phyloP scores from a whole-genome alignment of 352 stramenopile species.

The Hyphochytrium catenoides region DNA sequence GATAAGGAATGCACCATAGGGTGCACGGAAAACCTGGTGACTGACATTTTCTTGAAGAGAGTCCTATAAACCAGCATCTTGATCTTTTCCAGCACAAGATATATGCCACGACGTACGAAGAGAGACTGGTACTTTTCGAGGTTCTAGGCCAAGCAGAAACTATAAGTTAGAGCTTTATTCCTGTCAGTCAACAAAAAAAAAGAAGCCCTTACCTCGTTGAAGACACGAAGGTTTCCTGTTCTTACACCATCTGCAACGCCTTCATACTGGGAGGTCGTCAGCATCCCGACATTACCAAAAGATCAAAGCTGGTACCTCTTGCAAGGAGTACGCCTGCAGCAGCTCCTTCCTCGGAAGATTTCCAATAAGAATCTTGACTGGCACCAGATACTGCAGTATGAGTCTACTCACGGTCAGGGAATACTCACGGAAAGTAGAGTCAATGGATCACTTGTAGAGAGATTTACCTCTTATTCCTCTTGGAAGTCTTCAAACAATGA shows the following conservation, averaged over 20 bases:
- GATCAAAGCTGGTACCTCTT: constrained; percentile 9
- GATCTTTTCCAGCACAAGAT: constrained; percentile 87
- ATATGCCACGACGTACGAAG: constrained; percentile 75
- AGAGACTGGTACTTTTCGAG: constrained; percentile 64
- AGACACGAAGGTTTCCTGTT: constrained; percentile 69
- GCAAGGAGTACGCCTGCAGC: constrained; percentile 62
- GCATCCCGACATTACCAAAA: constrained; percentile 4
- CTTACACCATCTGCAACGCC: constrained; percentile 68
- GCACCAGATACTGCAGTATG: constrained; percentile 83
- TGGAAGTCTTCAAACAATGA: constrained; percentile 59
- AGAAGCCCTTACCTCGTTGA: constrained; percentile 31
- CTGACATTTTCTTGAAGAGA: constrained; percentile 85
- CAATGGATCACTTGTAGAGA: no score
- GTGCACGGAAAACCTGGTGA: constrained; percentile 12
- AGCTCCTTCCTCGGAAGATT: constrained; percentile 68
- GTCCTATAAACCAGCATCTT: constrained; percentile 82
- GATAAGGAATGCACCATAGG: no score
- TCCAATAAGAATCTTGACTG: constrained; percentile 75
- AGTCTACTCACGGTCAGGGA: constrained; percentile 19
- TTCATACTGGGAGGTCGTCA: constrained; percentile 37
- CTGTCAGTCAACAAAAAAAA: background rate
- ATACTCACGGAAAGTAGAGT: no score
- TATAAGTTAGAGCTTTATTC: no score
- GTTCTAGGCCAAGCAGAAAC: constrained; percentile 12
- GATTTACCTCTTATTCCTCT: constrained; percentile 56